Evolutionary conservation across 1,284 basidiomycete species (phyloP), one percentile per base, ranked within the genome.

Genomic region (Ceratobasidium sp.): DNA sequence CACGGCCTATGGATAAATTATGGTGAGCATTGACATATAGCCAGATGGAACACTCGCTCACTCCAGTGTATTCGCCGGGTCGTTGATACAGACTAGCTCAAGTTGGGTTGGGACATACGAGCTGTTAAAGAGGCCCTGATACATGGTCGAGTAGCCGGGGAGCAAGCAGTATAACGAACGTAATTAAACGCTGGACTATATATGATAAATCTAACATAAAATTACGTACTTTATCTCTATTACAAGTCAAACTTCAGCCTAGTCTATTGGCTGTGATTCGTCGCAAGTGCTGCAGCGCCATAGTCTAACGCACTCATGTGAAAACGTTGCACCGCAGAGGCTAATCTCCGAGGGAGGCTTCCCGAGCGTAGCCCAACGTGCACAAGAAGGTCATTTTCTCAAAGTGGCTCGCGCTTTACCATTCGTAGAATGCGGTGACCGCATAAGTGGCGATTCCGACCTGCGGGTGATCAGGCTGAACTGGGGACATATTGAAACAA

Each of bases 61-160:
- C 49, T 46, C 63, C 31, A 66, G 37, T 24, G 54, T 24, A 49
- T 66, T 66, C n/a, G 39, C 48, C 37, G 64, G 64, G 34, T 66
- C 64, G n/a, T 27, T 19, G n/a, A 66, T 66, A 48, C 22, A 66
- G 31, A 24, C 49, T 34, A 54, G 13, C 49, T 66, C 64, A 39
- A 22, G 37, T 13, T 27, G 31, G 41, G 22, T 53, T n/a, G 64
- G 48, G 13, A 41, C 13, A 54, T 54, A 66, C 13, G 64, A 66
- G 48, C 48, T 66, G 22, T 51, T 66, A 27, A 66, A 54, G 34
- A 66, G 49, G n/a, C 48, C 64, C 37, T 13, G 49, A 27, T 66
- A 66, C 64, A 66, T 66, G 11, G 27, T 27, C 22, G 49, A 49
- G 16, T 14, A 19, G 29, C 24, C n/a, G 27, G 29, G 29, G 29